A percentile compares a stretch with the other conserved stretches of the same genome.
Conservation (phyloP, 106 monocot genomes). For the Dendrobium nobile region DNA sequence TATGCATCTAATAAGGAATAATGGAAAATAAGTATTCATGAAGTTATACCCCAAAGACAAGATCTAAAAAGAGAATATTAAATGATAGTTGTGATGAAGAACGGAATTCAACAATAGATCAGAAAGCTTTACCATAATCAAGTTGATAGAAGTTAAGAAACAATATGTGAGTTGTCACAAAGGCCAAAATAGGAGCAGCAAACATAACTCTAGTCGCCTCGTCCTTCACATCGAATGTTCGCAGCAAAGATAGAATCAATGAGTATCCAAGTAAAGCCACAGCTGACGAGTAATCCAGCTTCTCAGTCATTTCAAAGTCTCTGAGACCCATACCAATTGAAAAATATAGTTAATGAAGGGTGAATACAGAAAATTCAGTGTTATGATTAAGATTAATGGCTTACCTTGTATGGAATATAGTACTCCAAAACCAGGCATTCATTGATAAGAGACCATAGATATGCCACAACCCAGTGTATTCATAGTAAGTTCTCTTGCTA, state of each 20-base stretch:
- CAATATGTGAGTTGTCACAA: constrained; percentile 86
- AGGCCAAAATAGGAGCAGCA: constrained; percentile 81
- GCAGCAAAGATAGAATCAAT: constrained; percentile 60
- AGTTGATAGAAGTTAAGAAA: constrained; percentile 90
- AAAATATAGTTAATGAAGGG: background rate
- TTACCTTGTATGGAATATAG: constrained; percentile 85
- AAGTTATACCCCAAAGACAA: too few relatives aligned
- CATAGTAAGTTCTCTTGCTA: constrained; percentile 78
- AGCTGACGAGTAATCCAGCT: constrained; percentile 88
- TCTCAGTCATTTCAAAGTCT: constrained; percentile 83
- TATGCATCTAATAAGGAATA: too few relatives aligned
- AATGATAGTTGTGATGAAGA: background rate
- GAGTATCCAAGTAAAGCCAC: constrained; percentile 91
- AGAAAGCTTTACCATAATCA: constrained; percentile 65
- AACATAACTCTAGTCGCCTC: constrained; percentile 93
- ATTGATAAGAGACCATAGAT: constrained; percentile 82
- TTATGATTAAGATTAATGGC: background rate
- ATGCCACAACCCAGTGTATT: constrained; percentile 89
- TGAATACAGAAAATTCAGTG: background rate
- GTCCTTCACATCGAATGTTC: constrained; percentile 74
- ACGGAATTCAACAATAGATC: background rate
- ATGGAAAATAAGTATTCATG: too few relatives aligned
- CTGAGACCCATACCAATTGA: constrained; percentile 24
- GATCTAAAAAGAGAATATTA: background rate
- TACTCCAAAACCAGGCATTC: constrained; percentile 98